Percentiles rank a stretch among this genome's conserved stretches.
Conservation (phyloP, 768 basidiomycete species). For the Brasilioporus rufonigricans region DNA sequence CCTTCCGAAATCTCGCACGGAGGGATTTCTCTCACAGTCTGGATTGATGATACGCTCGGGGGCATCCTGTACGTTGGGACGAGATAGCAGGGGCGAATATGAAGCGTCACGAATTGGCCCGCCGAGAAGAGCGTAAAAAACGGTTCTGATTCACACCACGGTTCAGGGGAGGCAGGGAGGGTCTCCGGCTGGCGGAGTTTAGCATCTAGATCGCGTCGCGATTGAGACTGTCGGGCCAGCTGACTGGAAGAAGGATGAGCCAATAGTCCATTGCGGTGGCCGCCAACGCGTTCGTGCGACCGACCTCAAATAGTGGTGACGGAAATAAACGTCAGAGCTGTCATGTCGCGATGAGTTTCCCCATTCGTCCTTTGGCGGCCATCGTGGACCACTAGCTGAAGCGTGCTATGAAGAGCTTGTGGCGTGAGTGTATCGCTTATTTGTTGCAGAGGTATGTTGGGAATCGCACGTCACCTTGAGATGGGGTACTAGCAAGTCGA, state of each 20-base stretch:
- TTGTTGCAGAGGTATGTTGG: neutral
- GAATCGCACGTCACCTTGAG: neutral
- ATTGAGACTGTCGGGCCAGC: neutral
- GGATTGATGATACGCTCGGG: slow-evolving; percentile 1
- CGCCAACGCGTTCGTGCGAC: neutral
- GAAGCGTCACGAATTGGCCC: neutral
- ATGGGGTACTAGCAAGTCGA: neutral
- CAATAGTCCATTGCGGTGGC: neutral
- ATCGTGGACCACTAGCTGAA: neutral
- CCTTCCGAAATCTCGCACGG: neutral
- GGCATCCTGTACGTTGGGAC: slow-evolving; percentile 3
- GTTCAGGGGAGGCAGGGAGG: too few relatives aligned
- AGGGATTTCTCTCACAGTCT: neutral
- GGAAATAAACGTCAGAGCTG: neutral
- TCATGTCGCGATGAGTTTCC: neutral
- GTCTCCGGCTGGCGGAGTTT: neutral
- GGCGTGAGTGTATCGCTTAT: neutral
- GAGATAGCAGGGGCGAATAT: neutral
- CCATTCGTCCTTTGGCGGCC: neutral
- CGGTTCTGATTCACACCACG: neutral
- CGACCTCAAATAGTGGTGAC: neutral
- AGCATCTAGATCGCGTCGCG: neutral
- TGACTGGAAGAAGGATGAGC: neutral
- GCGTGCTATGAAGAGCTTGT: neutral
- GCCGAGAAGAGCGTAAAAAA: neutral